Percentiles rank a stretch among this genome's conserved stretches.
Evolutionary conservation across 345 rosid species (phyloP).

Genomic region (Syzygium aromaticum): DNA sequence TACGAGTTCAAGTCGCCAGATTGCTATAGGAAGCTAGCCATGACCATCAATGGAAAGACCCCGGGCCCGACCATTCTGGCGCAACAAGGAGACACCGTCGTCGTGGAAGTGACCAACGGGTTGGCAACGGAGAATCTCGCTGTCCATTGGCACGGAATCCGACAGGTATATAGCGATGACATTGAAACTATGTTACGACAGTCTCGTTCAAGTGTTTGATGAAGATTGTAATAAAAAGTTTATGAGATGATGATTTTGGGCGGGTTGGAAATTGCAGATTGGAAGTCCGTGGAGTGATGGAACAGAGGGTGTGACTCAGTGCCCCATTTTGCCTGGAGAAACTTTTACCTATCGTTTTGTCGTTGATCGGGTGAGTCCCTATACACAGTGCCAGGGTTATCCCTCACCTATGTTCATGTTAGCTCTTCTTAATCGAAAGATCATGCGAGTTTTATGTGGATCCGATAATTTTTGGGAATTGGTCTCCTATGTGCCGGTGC

Average conservation of each 20-base stretch:
- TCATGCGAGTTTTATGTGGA: neutral
- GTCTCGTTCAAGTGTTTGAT: neutral
- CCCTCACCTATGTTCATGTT: neutral
- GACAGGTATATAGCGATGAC: constrained; percentile 30
- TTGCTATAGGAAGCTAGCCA: constrained; percentile 45
- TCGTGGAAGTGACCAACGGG: constrained; percentile 57
- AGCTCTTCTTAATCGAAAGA: neutral
- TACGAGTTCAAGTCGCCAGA: constrained; percentile 64
- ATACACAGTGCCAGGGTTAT: neutral
- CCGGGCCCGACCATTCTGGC: constrained; percentile 65
- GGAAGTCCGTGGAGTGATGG: constrained; percentile 82
- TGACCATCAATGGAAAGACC: constrained; percentile 51
- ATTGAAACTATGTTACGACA: neutral
- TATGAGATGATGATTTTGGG: neutral
- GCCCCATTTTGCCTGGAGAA: constrained; percentile 68
- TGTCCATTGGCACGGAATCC: constrained; percentile 82
- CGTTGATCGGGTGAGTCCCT: constrained; percentile 38
- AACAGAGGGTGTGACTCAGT: constrained; percentile 69
- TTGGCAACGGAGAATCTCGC: constrained; percentile 52
- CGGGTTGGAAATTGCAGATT: constrained; percentile 18
- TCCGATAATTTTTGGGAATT: neutral
- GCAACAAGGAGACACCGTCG: constrained; percentile 46
- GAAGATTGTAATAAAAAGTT: neutral
- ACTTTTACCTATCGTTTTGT: constrained; percentile 53
- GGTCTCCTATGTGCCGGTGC: neutral